Percentiles rank a stretch among this genome's conserved stretches.
phyloP scores from a whole-genome alignment of 2,329 filamentous ascomycete species.

The Coniella vitis region DNA sequence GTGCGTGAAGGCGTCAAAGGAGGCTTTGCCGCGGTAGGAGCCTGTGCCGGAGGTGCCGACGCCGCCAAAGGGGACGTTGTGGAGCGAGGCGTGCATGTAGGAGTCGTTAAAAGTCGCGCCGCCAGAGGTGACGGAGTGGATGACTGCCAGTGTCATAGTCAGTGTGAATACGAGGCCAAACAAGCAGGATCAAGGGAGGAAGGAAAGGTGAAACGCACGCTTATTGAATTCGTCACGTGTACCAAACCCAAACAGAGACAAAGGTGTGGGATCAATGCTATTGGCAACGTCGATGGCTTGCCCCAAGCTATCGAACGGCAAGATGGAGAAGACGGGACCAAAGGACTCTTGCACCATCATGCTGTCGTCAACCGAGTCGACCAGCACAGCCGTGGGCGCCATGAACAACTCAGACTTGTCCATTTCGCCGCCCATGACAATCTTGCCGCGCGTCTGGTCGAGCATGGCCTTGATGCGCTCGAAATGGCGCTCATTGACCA shows the following conservation, averaged over 20 bases:
- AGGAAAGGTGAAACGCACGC: slow-evolving; percentile 37
- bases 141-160: slow-evolving; percentile 36
- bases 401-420: slow-evolving; percentile 79
- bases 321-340: slow-evolving; percentile 81
- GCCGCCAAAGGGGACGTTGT: slow-evolving; percentile 72
- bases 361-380: slow-evolving; percentile 67
- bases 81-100: slow-evolving; percentile 47
- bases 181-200: neutral
- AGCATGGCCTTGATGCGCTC: slow-evolving; percentile 83
- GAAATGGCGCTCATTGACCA: slow-evolving; percentile 77
- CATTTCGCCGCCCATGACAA: slow-evolving; percentile 78
- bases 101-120: slow-evolving; percentile 58
- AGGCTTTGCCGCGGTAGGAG: slow-evolving; percentile 69
- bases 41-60: slow-evolving; percentile 66
- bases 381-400: slow-evolving; percentile 85
- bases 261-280: slow-evolving; percentile 71
- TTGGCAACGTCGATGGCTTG: slow-evolving; percentile 80
- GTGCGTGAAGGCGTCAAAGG: slow-evolving; percentile 63
- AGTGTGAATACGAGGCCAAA: neutral
- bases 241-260: slow-evolving; percentile 82
- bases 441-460: slow-evolving; percentile 74
- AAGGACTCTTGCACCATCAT: slow-evolving; percentile 83
- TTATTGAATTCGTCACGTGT: slow-evolving; percentile 70
- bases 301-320: slow-evolving; percentile 73
- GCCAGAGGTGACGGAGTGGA: slow-evolving; percentile 57